A percentile compares a stretch with the other conserved stretches of the same genome.
phyloP scores from a whole-genome alignment of 2,329 filamentous ascomycete species.

The Hypoxylon sp. region DNA sequence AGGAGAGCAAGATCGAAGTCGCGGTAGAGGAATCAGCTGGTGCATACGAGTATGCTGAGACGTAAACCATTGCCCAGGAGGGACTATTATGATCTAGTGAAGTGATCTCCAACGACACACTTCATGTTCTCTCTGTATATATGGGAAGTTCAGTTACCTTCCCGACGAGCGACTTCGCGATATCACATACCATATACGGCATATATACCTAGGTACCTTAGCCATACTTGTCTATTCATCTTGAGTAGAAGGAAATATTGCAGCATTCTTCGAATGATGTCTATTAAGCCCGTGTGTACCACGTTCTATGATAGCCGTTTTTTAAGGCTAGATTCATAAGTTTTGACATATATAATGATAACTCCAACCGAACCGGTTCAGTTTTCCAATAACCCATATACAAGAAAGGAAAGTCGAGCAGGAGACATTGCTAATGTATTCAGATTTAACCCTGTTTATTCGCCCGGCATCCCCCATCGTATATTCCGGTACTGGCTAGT shows the following conservation, averaged over 20 bases:
- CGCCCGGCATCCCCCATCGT: slow-evolving; percentile 53
- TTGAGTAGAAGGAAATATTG: background rate
- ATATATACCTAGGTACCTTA: background rate
- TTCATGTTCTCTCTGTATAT: slow-evolving; percentile 11
- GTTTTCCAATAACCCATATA: slow-evolving; percentile 23
- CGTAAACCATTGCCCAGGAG: slow-evolving; percentile 57
- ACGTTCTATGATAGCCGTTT: slow-evolving; percentile 1
- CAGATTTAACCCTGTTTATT: slow-evolving; percentile 15
- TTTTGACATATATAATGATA: background rate
- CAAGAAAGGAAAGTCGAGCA: slow-evolving; percentile 8
- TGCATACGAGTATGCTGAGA: slow-evolving; percentile 82
- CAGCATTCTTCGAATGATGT: slow-evolving; percentile 7
- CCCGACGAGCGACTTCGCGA: background rate
- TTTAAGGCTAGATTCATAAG: background rate
- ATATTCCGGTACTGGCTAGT: slow-evolving; percentile 71
- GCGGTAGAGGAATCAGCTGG: slow-evolving; percentile 82
- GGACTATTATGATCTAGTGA: background rate
- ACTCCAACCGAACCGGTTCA: slow-evolving; percentile 17
- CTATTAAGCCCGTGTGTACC: slow-evolving; percentile 3
- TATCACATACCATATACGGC: slow-evolving; percentile 1
- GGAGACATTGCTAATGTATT: background rate
- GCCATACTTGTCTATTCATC: background rate
- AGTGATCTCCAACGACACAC: slow-evolving; percentile 5
- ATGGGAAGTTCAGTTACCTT: slow-evolving; percentile 11
- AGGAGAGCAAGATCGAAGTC: slow-evolving; percentile 88